A percentile compares a stretch with the other conserved stretches of the same genome.
Evolutionary conservation across 306 rosid genomes (phyloP).

Genomic region (Astragalus membranaceus): DNA sequence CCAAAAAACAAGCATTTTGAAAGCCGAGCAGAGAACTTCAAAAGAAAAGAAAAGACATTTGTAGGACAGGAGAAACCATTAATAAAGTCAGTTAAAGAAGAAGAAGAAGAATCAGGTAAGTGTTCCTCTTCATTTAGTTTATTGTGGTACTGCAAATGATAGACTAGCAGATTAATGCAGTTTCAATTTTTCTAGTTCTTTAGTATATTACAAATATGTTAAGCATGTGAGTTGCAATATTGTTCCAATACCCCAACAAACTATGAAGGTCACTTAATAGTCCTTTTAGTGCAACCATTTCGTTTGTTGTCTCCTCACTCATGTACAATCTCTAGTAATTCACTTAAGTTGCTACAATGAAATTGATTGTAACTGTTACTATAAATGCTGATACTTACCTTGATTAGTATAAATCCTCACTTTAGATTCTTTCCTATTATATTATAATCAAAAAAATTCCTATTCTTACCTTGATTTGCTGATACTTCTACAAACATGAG

Average conservation of each 20-base stretch:
- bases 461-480: slow-evolving; percentile 1
- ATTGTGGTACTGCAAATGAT: neutral
- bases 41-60: too few species aligned
- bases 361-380: neutral
- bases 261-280: neutral
- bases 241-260: neutral
- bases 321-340: neutral
- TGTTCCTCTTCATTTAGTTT: too few species aligned
- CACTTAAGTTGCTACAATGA: neutral
- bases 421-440: too few species aligned
- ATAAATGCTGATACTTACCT: neutral
- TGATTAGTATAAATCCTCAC: too few species aligned
- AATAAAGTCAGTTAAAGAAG: too few species aligned
- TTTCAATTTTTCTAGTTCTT: neutral
- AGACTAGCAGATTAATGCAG: neutral
- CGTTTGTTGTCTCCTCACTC: neutral
- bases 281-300: neutral
- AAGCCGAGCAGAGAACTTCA: too few species aligned
- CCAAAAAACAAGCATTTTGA: too few species aligned
- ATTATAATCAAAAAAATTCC: too few species aligned
- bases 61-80: too few species aligned
- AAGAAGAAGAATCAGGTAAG: too few species aligned
- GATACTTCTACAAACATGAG: neutral
- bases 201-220: neutral
- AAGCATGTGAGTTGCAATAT: neutral